phyloP scores from a whole-genome alignment of 495 filamentous ascomycete genomes.

The Stereocaulon alpinum region DNA sequence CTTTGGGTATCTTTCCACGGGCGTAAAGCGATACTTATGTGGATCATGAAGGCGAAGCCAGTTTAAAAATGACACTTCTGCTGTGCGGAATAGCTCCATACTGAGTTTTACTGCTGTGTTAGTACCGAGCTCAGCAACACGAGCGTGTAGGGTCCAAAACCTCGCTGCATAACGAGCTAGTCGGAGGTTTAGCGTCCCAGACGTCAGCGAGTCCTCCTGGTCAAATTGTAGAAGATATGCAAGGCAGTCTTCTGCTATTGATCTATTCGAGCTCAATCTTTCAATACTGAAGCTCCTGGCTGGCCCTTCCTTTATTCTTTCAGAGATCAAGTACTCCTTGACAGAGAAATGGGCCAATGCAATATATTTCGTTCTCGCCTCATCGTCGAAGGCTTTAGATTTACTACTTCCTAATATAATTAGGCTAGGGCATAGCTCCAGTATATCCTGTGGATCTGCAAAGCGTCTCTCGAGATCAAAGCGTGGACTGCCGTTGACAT shows the following conservation, averaged over 20 bases:
- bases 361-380: background rate
- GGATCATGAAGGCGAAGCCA: background rate
- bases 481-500: conserved; percentile 15
- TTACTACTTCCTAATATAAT: conserved; percentile 16
- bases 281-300: background rate
- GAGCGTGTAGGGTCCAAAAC: background rate
- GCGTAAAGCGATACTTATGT: too few relatives aligned
- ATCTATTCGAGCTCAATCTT: background rate
- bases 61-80: background rate
- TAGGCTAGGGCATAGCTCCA: conserved; percentile 28
- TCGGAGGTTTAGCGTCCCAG: background rate
- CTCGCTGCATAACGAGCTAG: background rate
- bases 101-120: background rate
- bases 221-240: conserved; percentile 1
- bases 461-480: conserved; percentile 25
- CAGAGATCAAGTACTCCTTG: conserved; percentile 32
- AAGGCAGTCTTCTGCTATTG: conserved; percentile 1
- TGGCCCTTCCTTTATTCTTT: background rate
- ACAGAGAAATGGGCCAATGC: conserved; percentile 33
- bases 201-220: background rate
- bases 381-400: background rate
- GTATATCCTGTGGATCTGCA: conserved; percentile 20
- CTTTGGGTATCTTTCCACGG: too few relatives aligned
- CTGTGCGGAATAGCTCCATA: background rate
- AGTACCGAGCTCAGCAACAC: background rate